Percentiles rank a stretch among this genome's conserved stretches.
Conservation (phyloP, 1,284 basidiomycete species). For the Testicularia cyperi region DNA sequence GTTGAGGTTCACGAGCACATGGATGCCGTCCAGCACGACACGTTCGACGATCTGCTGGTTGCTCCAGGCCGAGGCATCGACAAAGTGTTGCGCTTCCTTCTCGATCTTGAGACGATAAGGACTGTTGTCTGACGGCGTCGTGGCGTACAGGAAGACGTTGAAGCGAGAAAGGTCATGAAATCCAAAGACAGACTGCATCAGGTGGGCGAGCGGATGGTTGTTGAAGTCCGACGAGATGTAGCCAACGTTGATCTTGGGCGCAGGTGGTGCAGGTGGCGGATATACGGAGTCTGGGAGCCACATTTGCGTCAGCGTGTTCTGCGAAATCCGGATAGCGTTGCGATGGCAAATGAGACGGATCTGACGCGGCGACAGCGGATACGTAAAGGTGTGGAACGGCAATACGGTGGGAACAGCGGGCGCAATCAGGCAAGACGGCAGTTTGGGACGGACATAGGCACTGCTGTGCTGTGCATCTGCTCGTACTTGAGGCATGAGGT, state of each 20-base stretch:
- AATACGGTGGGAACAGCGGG: conserved; percentile 66
- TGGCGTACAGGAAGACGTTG: conserved; percentile 67
- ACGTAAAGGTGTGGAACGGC: conserved; percentile 69
- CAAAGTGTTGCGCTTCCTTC: conserved; percentile 63
- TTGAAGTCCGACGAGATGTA: conserved; percentile 69
- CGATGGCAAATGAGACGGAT: conserved; percentile 68
- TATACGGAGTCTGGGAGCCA: conserved; percentile 66
- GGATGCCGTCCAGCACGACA: conserved; percentile 66
- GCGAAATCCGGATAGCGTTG: conserved; percentile 67
- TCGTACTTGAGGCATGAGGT: conserved; percentile 15
- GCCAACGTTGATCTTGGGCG: conserved; percentile 65
- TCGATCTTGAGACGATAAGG: conserved; percentile 66
- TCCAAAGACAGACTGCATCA: conserved; percentile 69
- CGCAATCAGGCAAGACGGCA: conserved; percentile 62
- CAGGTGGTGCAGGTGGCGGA: conserved; percentile 65
- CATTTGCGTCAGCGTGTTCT: conserved; percentile 64
- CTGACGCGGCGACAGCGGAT: conserved; percentile 65
- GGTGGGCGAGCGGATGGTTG: conserved; percentile 69
- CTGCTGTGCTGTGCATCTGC: conserved; percentile 3
- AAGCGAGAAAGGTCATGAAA: conserved; percentile 65
- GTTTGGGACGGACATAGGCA: conserved; percentile 57
- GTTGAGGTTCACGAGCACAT: conserved; percentile 67
- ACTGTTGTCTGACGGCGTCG: conserved; percentile 66
- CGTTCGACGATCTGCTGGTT: conserved; percentile 63
- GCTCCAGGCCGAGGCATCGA: conserved; percentile 65